Conservation (phyloP, 371 early-diverging fungal genomes). For the Massospora cicadina region DNA sequence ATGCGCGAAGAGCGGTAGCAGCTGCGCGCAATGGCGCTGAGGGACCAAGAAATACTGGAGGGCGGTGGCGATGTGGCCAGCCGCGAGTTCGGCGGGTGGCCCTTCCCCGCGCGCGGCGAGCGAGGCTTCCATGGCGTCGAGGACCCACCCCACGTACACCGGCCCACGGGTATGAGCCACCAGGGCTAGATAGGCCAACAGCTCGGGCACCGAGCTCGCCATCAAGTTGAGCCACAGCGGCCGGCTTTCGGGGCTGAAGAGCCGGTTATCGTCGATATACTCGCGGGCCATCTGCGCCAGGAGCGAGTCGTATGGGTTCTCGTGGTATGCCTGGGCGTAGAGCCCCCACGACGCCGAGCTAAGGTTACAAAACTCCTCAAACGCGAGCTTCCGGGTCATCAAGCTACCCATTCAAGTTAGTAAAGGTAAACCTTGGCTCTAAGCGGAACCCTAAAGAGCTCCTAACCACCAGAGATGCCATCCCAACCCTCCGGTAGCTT, state of each 20-base stretch:
- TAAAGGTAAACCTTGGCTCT: too few relatives aligned
- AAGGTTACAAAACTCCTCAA: neutral
- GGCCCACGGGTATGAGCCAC: neutral
- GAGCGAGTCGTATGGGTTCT: neutral
- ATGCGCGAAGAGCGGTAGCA: neutral
- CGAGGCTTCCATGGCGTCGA: neutral
- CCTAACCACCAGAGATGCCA: too few relatives aligned
- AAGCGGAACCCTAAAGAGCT: too few relatives aligned
- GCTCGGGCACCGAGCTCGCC: neutral
- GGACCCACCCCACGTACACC: neutral
- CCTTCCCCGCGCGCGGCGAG: neutral
- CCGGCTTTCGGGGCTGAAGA: neutral
- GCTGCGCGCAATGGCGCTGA: neutral
- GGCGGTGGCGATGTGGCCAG: neutral
- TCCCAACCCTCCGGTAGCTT: too few relatives aligned
- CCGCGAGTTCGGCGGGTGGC: neutral
- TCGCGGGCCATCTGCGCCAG: neutral
- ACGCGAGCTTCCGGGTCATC: neutral
- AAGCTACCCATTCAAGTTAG: too few relatives aligned
- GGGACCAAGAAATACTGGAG: neutral
- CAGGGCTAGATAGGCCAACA: neutral
- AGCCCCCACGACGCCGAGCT: neutral
- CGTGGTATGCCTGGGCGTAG: neutral
- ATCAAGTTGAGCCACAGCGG: neutral
- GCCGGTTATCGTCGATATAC: neutral